A percentile compares a stretch with the other conserved stretches of the same genome.
phyloP scores from a whole-genome alignment of 345 rosid genomes.

The Salix koriyanagi region DNA sequence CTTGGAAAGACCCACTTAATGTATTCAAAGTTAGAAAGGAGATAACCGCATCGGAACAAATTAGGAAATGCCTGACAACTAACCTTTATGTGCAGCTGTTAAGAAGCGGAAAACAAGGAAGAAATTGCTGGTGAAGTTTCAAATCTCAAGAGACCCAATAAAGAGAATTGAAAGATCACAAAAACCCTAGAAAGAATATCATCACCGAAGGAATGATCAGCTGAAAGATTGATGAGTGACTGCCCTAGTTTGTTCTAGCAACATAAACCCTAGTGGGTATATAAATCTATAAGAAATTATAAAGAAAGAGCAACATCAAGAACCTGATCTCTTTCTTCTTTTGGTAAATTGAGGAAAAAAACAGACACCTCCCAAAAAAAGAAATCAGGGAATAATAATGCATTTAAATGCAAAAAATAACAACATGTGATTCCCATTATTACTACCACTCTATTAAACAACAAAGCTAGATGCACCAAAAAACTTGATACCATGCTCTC shows the following conservation, averaged over 20 bases:
- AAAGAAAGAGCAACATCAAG: constrained; percentile 14
- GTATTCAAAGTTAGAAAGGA: constrained; percentile 31
- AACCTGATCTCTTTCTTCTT: constrained; percentile 60
- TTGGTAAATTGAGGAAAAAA: constrained; percentile 40
- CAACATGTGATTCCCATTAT: constrained; percentile 26
- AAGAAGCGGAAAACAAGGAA: not conserved
- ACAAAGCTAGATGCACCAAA: constrained; percentile 26
- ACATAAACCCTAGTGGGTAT: constrained; percentile 2
- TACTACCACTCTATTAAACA: not conserved
- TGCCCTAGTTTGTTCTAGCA: not conserved
- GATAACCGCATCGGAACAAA: constrained; percentile 10
- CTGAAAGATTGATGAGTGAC: not conserved
- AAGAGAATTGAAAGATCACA: not conserved
- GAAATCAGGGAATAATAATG: constrained; percentile 35
- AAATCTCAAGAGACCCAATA: not conserved
- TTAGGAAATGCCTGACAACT: constrained; percentile 17
- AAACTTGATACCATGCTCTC: constrained; percentile 8
- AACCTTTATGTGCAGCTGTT: not conserved
- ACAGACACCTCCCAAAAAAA: constrained; percentile 27
- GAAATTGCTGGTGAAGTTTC: not conserved
- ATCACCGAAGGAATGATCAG: not conserved
- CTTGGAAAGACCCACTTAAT: not conserved
- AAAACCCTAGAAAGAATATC: constrained; percentile 13
- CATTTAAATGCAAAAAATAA: constrained; percentile 8
- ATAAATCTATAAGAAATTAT: not conserved